These are phyloP conservation scores for Lonicera japonica DNA, from an alignment of 129 eudicot genomes.

Conservation along the genomic window DNA sequence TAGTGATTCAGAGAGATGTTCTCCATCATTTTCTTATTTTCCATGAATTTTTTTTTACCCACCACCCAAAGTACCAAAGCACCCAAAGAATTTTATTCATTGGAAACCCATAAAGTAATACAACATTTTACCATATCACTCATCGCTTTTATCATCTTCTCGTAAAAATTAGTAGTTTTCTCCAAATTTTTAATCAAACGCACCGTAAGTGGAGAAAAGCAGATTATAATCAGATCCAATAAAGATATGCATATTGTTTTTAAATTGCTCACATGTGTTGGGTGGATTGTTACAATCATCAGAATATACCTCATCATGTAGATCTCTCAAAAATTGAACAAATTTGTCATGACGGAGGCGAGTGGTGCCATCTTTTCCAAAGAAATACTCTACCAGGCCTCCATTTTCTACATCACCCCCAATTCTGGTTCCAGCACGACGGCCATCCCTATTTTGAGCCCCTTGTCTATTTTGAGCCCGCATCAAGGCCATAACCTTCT, in stretches of 20 bases:
- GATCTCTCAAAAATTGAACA: conserved; percentile 56
- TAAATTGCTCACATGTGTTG: background rate
- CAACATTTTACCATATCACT: too few relatives aligned
- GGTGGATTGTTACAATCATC: background rate
- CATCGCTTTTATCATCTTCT: too few relatives aligned
- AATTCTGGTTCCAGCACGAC: conserved; percentile 48
- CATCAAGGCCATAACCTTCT: conserved; percentile 80
- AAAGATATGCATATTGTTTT: too few relatives aligned
- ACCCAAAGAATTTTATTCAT: too few relatives aligned
- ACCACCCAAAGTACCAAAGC: too few relatives aligned
- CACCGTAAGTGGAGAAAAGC: background rate
- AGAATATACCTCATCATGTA: conserved; percentile 59
- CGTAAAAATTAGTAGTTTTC: too few relatives aligned
- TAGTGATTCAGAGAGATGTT: too few relatives aligned
- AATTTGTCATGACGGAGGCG: conserved; percentile 48
- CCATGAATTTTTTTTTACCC: too few relatives aligned
- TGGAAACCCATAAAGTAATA: too few relatives aligned
- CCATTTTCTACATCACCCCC: conserved; percentile 57
- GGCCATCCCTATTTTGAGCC: conserved; percentile 46
- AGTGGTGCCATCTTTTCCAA: conserved; percentile 63
- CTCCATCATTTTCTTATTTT: too few relatives aligned
- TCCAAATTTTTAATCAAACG: too few relatives aligned
- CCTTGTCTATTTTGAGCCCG: conserved; percentile 83
- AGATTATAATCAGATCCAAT: background rate
- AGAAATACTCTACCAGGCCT: conserved; percentile 69